phyloP scores from a whole-genome alignment of 2,329 filamentous ascomycete species.

The Fusarium succisae region DNA sequence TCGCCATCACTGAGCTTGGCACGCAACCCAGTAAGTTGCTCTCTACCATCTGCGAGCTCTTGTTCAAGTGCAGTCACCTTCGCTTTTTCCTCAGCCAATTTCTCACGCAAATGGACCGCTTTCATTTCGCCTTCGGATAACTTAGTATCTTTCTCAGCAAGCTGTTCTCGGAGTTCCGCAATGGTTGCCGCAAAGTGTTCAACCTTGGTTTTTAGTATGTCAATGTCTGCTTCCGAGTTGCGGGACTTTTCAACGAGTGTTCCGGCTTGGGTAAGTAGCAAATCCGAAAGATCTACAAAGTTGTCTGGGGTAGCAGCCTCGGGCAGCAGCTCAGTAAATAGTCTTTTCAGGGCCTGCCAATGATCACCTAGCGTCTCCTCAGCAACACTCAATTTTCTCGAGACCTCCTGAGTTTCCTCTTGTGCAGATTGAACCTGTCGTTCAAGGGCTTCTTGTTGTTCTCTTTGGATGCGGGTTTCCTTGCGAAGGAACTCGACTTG shows the following conservation, averaged over 20 bases:
- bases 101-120: slow-evolving; percentile 63
- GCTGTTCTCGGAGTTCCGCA: slow-evolving; percentile 65
- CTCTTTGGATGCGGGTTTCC: slow-evolving; percentile 67
- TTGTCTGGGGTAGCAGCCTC: slow-evolving; percentile 64
- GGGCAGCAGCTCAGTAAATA: slow-evolving; percentile 67
- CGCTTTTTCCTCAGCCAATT: slow-evolving; percentile 62
- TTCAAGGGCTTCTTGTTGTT: slow-evolving; percentile 68
- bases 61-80: slow-evolving; percentile 63
- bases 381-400: slow-evolving; percentile 59
- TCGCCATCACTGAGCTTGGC: slow-evolving; percentile 82
- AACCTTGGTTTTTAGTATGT: slow-evolving; percentile 70
- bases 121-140: slow-evolving; percentile 62
- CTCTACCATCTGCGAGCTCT: slow-evolving; percentile 71
- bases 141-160: slow-evolving; percentile 62
- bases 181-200: slow-evolving; percentile 66
- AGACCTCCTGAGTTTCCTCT: slow-evolving; percentile 62
- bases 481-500: slow-evolving; percentile 71
- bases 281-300: slow-evolving; percentile 65
- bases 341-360: slow-evolving; percentile 63
- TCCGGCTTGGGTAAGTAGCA: slow-evolving; percentile 65
- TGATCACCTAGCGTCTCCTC: slow-evolving; percentile 64
- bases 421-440: slow-evolving; percentile 64
- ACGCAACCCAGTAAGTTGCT: slow-evolving; percentile 74
- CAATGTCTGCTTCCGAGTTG: slow-evolving; percentile 67
- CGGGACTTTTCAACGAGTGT: slow-evolving; percentile 69